Evolutionary conservation across 2,329 filamentous ascomycete genomes (phyloP).

Genomic region (Sporothrix phasma): DNA sequence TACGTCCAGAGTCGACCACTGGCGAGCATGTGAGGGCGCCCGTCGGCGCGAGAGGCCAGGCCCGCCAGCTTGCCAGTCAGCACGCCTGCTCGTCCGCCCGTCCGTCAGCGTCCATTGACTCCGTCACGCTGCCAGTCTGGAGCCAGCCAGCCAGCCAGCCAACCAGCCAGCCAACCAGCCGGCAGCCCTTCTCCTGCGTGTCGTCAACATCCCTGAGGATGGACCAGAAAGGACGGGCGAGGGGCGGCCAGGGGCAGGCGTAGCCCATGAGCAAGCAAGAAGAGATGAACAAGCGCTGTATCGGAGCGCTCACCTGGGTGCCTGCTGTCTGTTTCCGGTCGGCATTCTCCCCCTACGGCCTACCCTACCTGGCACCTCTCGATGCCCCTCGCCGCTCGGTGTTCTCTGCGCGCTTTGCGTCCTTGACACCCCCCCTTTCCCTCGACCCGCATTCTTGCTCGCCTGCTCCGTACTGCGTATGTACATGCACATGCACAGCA

Average conservation of each 20-base stretch:
- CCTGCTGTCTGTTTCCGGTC: neutral
- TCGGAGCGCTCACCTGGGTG: neutral
- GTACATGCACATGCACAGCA: no score
- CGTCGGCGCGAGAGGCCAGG: neutral
- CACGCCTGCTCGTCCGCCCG: no score
- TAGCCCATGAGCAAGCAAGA: no score
- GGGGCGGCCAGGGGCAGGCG: neutral
- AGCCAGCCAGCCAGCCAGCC: neutral
- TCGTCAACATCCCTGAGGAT: constrained; percentile 12
- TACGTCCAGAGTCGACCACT: neutral
- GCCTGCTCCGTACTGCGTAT: no score
- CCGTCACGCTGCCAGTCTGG: no score
- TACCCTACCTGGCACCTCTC: neutral
- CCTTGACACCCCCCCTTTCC: neutral
- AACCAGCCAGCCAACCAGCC: neutral
- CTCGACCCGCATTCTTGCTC: neutral
- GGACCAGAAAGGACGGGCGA: neutral
- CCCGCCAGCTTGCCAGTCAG: neutral
- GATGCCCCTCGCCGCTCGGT: neutral
- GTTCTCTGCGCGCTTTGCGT: no score
- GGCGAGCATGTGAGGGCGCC: neutral
- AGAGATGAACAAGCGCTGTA: neutral
- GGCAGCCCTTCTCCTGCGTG: neutral
- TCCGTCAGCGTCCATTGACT: no score
- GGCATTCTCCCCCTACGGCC: constrained; percentile 1